Evolutionary conservation across 345 rosid genomes (phyloP), one percentile per base, ranked within the genome.

Genomic region (Ceriops decandra): DNA sequence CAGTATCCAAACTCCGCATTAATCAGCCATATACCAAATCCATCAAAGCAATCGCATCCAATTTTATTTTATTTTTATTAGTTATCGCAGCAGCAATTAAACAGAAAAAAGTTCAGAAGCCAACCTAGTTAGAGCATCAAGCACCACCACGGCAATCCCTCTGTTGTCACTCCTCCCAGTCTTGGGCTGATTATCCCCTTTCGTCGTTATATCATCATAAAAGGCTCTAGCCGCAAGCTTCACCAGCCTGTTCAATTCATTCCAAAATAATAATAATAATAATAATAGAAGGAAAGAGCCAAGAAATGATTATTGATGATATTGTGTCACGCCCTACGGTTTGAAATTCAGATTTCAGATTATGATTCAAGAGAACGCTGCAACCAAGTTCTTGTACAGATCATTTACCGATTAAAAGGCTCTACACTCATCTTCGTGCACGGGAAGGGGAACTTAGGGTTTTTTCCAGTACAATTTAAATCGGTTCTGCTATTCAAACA

Each of bases 61-160:
- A 10, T 54, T 15, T n/a, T 54, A 21, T 6, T 26, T 7, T 22
- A 8, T 7, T 2, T 54, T n/a, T 22, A 54, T 8, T 8, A 26
- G 13, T 28, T 11, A 30, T 31, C 11, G 30, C 11, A 0, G 4
- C 22, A 28, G 19, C 38, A 35, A 7, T 16, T 24, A 38, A 38
- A 13, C 13, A 17, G 17, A 46, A 28, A n/a, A 17, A 20, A 62
- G 54, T 6, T 15, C 22, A 17, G 13, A 30, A 52, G 24, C 26
- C 60, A 47, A 93, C 93, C 92, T 87, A 0, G 92, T 78, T 66
- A 90, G 87, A 28, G 86, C 89, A 69, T 93, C 98, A 10, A 93
- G 93, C 56, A 93, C 89, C 68, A 89, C 92, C 4, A 91, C 88
- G 2, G 87, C 93, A 72, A 84, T 87, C 68, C 97, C 98, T 72